Evolutionary conservation across 768 basidiomycete species (phyloP), one percentile per base, ranked within the genome.

Genomic region (Lactifluus echinatus): DNA sequence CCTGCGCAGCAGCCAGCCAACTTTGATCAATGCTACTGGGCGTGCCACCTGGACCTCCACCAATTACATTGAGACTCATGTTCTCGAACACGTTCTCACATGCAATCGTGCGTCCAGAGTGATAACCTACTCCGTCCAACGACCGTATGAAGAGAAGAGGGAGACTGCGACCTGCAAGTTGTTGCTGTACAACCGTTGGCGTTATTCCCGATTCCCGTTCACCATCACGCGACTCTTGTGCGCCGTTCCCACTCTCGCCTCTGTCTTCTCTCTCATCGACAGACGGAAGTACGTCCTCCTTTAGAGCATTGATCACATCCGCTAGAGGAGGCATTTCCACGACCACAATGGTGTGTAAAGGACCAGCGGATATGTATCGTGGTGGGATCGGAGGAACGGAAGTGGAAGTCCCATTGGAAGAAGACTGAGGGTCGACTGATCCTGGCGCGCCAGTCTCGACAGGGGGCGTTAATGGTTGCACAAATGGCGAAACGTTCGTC

Each of bases 41-140:
- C 48, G 72, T 70, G 2, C 76, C 74, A 43, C 74, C 75, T 48
- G 78, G 70, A 45, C 77, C 66, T 19, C 69, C 62, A 21, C 59
- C 69, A 65, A 83, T 76, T 24, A 71, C 74, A 31, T 75, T 74
- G 48, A 89, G 73, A 66, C 87, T 84, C 71, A 89, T 78, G 15
- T 75, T 70, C 65, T 84, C 82, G 70, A 89, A 87, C 17, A 87
- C 79, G 66, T 87, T 87, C 68, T 92, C 89, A 67, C 87, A 88
- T 17, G 87, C 79, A 56, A 93, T 82, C 42, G 85, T 87, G 60
- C 89, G 80, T 36, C 89, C 89, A 21, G 91, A 91, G 68, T 91
- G 88, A 68, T 91, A 93, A 4, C 90, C 90, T 29, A 92, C 83
- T n/a, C 91, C 89, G 64, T 93, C 90, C 40, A 75, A 79, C 15